phyloP scores from a whole-genome alignment of 257 asterid genomes.

The Oldenlandia corymbosa region DNA sequence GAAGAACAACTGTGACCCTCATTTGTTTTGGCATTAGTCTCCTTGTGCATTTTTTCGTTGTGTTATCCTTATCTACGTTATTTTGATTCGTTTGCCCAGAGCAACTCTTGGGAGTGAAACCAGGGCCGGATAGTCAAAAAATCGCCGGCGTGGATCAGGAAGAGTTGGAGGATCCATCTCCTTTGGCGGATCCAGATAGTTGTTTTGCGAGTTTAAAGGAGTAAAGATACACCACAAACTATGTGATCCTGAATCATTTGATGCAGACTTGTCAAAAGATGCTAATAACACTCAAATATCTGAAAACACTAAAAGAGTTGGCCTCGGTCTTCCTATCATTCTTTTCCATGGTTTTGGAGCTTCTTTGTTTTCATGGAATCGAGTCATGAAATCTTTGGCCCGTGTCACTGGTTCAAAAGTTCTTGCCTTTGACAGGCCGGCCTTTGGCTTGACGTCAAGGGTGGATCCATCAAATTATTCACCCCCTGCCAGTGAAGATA shows the following conservation, averaged over 20 bases:
- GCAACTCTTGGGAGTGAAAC: constrained; percentile 32
- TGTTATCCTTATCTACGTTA: constrained; percentile 2
- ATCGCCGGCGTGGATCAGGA: constrained; percentile 66
- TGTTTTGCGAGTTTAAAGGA: constrained; percentile 78
- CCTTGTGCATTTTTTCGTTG: background rate
- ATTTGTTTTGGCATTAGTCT: background rate
- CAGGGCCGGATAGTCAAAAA: constrained; percentile 32
- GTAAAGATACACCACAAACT: constrained; percentile 85
- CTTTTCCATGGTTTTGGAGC: constrained; percentile 96
- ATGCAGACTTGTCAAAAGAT: constrained; percentile 24
- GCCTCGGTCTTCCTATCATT: constrained; percentile 60
- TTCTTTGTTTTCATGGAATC: constrained; percentile 79
- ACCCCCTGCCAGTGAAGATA: constrained; percentile 29
- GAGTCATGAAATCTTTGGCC: constrained; percentile 72
- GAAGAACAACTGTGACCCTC: background rate
- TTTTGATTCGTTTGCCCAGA: constrained; percentile 34
- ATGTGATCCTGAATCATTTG: constrained; percentile 38
- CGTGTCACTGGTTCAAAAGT: constrained; percentile 52
- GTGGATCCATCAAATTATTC: constrained; percentile 30
- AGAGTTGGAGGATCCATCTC: constrained; percentile 61
- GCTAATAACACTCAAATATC: constrained; percentile 23
- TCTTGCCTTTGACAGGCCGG: constrained; percentile 96
- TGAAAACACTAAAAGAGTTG: constrained; percentile 23
- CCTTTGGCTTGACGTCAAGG: constrained; percentile 90
- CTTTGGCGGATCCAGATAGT: constrained; percentile 79